These are phyloP conservation scores for Chytriomyces hyalinus DNA, from an alignment of 192 early-diverging fungal genomes.

Conservation along the genomic window DNA sequence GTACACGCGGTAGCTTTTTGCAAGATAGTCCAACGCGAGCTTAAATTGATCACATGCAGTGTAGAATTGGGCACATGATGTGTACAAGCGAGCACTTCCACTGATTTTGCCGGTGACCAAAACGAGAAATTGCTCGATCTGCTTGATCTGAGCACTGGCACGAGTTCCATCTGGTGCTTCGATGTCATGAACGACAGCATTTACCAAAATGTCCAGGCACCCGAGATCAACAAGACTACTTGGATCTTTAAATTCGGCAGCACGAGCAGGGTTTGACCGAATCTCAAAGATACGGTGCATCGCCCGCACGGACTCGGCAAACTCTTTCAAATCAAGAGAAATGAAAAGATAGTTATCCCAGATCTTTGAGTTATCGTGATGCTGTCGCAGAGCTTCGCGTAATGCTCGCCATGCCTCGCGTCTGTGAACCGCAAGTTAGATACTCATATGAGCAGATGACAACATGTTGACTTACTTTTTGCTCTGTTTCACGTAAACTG, in stretches of 20 bases:
- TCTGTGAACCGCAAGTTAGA: conserved; percentile 2
- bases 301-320: conserved; percentile 82
- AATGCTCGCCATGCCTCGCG: conserved; percentile 83
- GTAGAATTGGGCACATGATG: conserved; percentile 76
- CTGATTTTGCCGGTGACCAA: conserved; percentile 80
- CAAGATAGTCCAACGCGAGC: conserved; percentile 76
- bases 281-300: conserved; percentile 82
- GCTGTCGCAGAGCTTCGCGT: conserved; percentile 78
- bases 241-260: conserved; percentile 49
- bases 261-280: conserved; percentile 68
- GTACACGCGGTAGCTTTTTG: conserved; percentile 84
- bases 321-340: conserved; percentile 77
- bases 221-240: conserved; percentile 73
- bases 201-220: conserved; percentile 76
- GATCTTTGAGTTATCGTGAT: conserved; percentile 85
- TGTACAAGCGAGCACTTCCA: conserved; percentile 75
- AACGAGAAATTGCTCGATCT: conserved; percentile 65
- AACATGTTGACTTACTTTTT: conserved; percentile 49
- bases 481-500: conserved; percentile 74
- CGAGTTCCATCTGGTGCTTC: conserved; percentile 29
- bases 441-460: background rate
- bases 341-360: conserved; percentile 92
- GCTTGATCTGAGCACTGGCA: conserved; percentile 53
- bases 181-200: conserved; percentile 55
- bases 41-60: conserved; percentile 66